phyloP scores from a whole-genome alignment of 352 stramenopile species.

The Phytophthora pistaciae region DNA sequence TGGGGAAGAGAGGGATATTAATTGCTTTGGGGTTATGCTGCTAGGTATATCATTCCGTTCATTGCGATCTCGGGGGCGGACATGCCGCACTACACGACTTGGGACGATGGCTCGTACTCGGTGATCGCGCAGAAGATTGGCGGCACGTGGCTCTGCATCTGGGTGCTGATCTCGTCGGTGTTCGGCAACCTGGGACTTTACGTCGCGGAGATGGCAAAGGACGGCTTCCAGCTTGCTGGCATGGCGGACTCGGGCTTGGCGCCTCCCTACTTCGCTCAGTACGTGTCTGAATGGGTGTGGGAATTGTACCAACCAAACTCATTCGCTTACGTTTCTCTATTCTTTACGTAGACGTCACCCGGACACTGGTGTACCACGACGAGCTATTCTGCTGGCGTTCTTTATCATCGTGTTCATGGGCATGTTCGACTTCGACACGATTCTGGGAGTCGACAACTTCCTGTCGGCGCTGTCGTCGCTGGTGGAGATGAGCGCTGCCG shows the following conservation, averaged over 20 bases:
- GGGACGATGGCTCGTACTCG: slow-evolving; percentile 82
- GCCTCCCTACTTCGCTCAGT: slow-evolving; percentile 81
- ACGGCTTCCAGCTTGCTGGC: slow-evolving; percentile 81
- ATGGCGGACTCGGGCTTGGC: slow-evolving; percentile 87
- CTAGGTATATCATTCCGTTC: slow-evolving; percentile 74
- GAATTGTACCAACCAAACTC: not conserved
- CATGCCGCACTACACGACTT: slow-evolving; percentile 78
- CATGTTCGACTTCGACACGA: slow-evolving; percentile 85
- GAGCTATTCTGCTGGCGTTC: slow-evolving; percentile 79
- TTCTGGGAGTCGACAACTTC: slow-evolving; percentile 87
- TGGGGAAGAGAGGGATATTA: too few species aligned
- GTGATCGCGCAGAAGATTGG: slow-evolving; percentile 73
- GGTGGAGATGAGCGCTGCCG: slow-evolving; percentile 80
- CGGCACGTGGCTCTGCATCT: slow-evolving; percentile 76
- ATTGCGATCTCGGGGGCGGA: slow-evolving; percentile 72
- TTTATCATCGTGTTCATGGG: slow-evolving; percentile 84
- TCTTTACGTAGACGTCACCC: slow-evolving; percentile 47
- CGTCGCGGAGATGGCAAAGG: slow-evolving; percentile 85
- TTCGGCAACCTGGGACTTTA: slow-evolving; percentile 86
- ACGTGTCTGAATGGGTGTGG: slow-evolving; percentile 17
- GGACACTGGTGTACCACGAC: slow-evolving; percentile 67
- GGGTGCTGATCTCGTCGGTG: slow-evolving; percentile 80
- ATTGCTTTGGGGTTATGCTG: not conserved
- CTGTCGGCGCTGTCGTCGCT: slow-evolving; percentile 75
- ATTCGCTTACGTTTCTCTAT: not conserved